phyloP scores from a whole-genome alignment of 2,329 filamentous ascomycete genomes.

The Penicillium janthinellum region DNA sequence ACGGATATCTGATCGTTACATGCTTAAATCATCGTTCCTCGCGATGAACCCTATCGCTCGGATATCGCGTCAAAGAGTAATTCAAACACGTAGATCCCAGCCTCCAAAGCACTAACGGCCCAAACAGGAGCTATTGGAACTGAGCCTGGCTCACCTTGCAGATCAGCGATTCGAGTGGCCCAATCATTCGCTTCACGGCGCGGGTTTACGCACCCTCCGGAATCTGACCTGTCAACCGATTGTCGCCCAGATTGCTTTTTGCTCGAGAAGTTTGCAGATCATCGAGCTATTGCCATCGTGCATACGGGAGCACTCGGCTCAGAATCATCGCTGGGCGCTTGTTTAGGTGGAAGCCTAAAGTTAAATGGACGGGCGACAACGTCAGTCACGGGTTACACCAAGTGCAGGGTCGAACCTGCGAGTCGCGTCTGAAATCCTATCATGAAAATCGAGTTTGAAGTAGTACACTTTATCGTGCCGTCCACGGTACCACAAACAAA shows the following conservation, averaged over 20 bases:
- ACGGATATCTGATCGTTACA: neutral
- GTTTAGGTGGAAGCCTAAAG: neutral
- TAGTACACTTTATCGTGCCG: neutral
- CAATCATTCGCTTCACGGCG: conserved; percentile 9
- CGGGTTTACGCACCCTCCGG: conserved; percentile 5
- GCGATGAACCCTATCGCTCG: conserved; percentile 1
- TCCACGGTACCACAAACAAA: neutral
- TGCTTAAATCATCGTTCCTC: neutral
- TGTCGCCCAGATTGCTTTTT: neutral
- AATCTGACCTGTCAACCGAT: conserved; percentile 22
- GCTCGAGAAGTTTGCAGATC: conserved; percentile 9
- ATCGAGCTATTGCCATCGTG: conserved; percentile 14
- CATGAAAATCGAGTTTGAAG: neutral
- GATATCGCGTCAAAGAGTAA: conserved; percentile 7
- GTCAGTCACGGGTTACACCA: neutral
- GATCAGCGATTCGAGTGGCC: conserved; percentile 8
- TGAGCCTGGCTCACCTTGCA: conserved; percentile 15
- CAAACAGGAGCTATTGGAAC: conserved; percentile 6
- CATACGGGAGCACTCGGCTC: conserved; percentile 4
- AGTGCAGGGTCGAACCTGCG: neutral
- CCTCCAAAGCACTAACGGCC: neutral
- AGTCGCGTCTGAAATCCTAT: neutral
- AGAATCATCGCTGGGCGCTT: neutral
- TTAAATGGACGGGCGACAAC: neutral
- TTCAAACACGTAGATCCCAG: neutral